Evolutionary conservation across 2,329 filamentous ascomycete species (phyloP).

Genomic region (Scopulariopsis brevicaulis): DNA sequence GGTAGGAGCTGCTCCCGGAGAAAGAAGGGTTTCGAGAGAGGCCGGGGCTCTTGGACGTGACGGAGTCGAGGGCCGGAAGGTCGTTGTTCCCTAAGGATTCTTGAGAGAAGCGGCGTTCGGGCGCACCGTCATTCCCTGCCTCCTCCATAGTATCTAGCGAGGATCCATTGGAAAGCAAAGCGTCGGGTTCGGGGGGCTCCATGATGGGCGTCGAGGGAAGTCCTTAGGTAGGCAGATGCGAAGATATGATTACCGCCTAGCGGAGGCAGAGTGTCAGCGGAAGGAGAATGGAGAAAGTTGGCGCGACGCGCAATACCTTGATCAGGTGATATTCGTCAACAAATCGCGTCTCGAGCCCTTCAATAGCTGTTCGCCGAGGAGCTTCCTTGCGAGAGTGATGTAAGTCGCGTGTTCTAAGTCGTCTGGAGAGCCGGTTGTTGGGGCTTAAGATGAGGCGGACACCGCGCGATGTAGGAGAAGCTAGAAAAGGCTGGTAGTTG

Average conservation of each 20-base stretch:
- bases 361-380: background rate
- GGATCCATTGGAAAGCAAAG: background rate
- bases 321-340: background rate
- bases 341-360: background rate
- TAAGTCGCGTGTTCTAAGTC: background rate
- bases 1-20: slow-evolving; percentile 74
- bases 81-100: slow-evolving; percentile 30
- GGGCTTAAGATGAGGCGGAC: background rate
- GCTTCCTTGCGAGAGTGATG: background rate
- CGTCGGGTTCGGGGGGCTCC: background rate
- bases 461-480: background rate
- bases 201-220: background rate
- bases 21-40: slow-evolving; percentile 72
- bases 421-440: background rate
- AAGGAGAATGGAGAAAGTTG: background rate
- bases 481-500: background rate
- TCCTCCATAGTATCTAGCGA: background rate
- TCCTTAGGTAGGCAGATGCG: background rate
- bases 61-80: slow-evolving; percentile 38
- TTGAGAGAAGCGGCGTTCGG: slow-evolving; percentile 12
- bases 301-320: background rate
- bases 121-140: background rate
- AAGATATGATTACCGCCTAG: background rate
- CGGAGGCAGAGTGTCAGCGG: background rate
- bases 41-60: slow-evolving; percentile 34